These are phyloP conservation scores for Byssothecium circinans DNA, from an alignment of 2,329 filamentous ascomycete species.

Conservation along the genomic window DNA sequence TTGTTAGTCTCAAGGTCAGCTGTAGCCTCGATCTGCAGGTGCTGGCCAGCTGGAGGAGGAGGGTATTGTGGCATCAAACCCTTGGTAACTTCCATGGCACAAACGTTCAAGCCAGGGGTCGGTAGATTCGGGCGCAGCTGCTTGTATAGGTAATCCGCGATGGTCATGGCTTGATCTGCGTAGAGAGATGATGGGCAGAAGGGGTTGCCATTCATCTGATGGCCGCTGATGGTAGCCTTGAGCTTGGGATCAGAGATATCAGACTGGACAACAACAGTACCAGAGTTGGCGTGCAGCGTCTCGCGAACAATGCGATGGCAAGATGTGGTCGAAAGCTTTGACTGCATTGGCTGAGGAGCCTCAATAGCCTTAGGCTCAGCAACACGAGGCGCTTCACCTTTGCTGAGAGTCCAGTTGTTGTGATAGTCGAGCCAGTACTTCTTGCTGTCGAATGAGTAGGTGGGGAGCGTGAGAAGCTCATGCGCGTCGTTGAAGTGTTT, in stretches of 20 bases:
- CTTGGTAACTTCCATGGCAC: slow-evolving; percentile 69
- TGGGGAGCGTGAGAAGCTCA: slow-evolving; percentile 65
- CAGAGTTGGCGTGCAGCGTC: slow-evolving; percentile 62
- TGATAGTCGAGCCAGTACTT: slow-evolving; percentile 72
- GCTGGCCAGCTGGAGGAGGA: slow-evolving; percentile 55
- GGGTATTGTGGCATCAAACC: slow-evolving; percentile 64
- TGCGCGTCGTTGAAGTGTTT: slow-evolving; percentile 61
- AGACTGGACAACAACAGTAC: slow-evolving; percentile 64
- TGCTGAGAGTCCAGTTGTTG: slow-evolving; percentile 72
- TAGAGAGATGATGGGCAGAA: slow-evolving; percentile 67
- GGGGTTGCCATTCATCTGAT: slow-evolving; percentile 67
- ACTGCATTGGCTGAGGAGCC: slow-evolving; percentile 49
- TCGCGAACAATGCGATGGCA: slow-evolving; percentile 67
- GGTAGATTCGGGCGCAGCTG: slow-evolving; percentile 60
- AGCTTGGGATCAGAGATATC: slow-evolving; percentile 67
- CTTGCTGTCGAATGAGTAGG: slow-evolving; percentile 70
- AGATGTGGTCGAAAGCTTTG: slow-evolving; percentile 64
- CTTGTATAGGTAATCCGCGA: slow-evolving; percentile 69
- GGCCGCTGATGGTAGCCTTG: slow-evolving; percentile 63
- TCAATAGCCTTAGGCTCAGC: slow-evolving; percentile 45
- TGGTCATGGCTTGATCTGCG: slow-evolving; percentile 66
- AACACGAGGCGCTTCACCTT: slow-evolving; percentile 59
- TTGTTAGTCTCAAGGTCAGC: slow-evolving; percentile 59
- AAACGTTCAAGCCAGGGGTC: slow-evolving; percentile 64
- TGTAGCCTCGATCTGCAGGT: slow-evolving; percentile 63